Evolutionary conservation across 2,329 filamentous ascomycete genomes (phyloP), one percentile per base, ranked within the genome.

Genomic region (Fusarium buxicola): DNA sequence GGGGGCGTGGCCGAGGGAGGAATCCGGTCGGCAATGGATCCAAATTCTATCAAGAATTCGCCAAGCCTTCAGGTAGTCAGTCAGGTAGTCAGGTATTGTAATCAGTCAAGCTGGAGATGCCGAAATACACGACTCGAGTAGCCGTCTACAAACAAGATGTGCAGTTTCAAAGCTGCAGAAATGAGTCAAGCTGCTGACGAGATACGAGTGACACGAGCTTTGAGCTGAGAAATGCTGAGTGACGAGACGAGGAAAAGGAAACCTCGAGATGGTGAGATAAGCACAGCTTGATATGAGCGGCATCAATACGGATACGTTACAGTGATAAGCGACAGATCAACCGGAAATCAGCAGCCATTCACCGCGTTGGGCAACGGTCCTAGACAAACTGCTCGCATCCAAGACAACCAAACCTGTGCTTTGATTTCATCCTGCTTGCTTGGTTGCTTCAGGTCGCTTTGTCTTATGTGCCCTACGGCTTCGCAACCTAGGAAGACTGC

Each of bases 311-410:
- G 38, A 49, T 40, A 63, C 47, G 53, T 63, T 57, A 52, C 47
- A 50, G 27, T 34, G 5, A 34, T 32, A 52, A 52, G 34, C 32
- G 28, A 36, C 21, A 63, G 16, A 25, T 55, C 55, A 55, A 55
- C 39, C 55, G 44, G 30, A 45, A 18, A 36, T 51, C 31, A 51
- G 16, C 35, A 46, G 30, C 38, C 40, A 32, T 40, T n/a, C 30
- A 39, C 49, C 55, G 36, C 55, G 49, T 60, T 60, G 40, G 44
- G 27, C 34, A 45, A 59, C 28, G 27, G 15, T 56, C 43, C 49
- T 50, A 60, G 60, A 63, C 59, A 63, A 55, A 48, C 60, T 41
- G 60, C 54, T 60, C 48, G 18, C 60, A 35, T 63, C 55, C 55
- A 63, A 60, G 60, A 63, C 58, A 63, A 25, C 43, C 35, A 63